phyloP scores from a whole-genome alignment of 306 rosid species.

The Begonia fuchsioides region DNA sequence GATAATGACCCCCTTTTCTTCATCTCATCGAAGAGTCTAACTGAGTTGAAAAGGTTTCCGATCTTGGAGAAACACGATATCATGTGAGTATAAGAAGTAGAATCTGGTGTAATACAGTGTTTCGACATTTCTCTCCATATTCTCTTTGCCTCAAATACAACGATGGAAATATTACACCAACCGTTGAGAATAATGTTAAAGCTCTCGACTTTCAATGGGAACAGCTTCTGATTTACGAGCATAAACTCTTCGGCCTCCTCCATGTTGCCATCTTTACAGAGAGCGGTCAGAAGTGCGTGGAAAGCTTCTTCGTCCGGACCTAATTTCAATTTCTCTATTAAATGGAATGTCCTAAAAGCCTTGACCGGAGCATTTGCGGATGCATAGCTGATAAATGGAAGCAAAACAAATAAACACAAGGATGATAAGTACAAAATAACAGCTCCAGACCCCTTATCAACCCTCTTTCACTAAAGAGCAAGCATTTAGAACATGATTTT shows the following conservation, averaged over 20 bases:
- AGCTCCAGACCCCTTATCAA: neutral
- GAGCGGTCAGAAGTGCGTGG: conserved; percentile 39
- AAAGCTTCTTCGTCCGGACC: conserved; percentile 58
- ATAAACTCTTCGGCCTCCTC: conserved; percentile 94
- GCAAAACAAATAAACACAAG: neutral
- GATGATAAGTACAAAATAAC: conserved; percentile 2
- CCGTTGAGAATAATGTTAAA: conserved; percentile 79
- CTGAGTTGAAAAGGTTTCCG: conserved; percentile 79
- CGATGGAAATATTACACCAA: conserved; percentile 60
- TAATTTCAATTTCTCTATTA: conserved; percentile 72
- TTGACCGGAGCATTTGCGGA: conserved; percentile 33
- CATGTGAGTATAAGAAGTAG: conserved; percentile 67
- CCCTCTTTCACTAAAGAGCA: neutral
- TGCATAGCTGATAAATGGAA: conserved; percentile 57
- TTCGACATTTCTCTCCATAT: conserved; percentile 86
- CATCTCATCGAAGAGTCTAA: conserved; percentile 78
- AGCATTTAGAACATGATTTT: neutral
- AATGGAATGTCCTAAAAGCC: conserved; percentile 50
- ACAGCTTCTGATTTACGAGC: conserved; percentile 62
- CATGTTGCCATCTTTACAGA: conserved; percentile 51
- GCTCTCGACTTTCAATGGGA: conserved; percentile 45
- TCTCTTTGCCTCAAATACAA: conserved; percentile 63
- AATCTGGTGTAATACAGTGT: conserved; percentile 53
- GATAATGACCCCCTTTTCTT: conserved; percentile 54
- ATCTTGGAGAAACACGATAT: conserved; percentile 73